phyloP scores from a whole-genome alignment of 495 filamentous ascomycete species.

The Hyaloscypha variabilis region DNA sequence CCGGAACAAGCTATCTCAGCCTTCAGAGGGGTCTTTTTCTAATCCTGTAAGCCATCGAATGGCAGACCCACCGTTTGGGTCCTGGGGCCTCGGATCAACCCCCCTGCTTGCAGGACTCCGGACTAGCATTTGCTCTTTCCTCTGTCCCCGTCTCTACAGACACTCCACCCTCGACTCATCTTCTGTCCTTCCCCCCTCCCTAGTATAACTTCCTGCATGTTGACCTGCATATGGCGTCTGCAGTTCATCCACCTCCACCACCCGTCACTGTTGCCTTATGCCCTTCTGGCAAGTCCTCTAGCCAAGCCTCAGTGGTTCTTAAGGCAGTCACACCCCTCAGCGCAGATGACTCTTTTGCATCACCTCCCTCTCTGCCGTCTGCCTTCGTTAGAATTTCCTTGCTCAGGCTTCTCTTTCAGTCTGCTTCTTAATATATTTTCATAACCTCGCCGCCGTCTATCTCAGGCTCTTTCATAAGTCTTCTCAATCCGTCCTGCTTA shows the following conservation, averaged over 20 bases:
- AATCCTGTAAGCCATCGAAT: constrained; percentile 15
- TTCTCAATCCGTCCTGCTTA: constrained; percentile 9
- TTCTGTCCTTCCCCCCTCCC: constrained; percentile 15
- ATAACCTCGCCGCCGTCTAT: constrained; percentile 14
- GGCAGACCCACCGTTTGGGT: constrained; percentile 26
- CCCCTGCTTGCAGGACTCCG: constrained; percentile 22
- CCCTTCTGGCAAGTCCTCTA: constrained; percentile 17
- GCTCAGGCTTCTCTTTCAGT: constrained; percentile 32
- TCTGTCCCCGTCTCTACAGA: constrained; percentile 6
- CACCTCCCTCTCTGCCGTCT: constrained; percentile 14
- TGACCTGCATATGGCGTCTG: constrained; percentile 29
- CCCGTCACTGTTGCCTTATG: constrained; percentile 29
- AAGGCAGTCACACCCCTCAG: constrained; percentile 33
- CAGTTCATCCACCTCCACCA: constrained; percentile 21
- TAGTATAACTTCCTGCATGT: constrained; percentile 24
- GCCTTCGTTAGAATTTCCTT: constrained; percentile 29
- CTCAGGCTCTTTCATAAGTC: constrained; percentile 17
- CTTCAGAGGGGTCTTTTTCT: constrained; percentile 16
- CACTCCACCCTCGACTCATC: constrained; percentile 27
- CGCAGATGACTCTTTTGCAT: constrained; percentile 33
- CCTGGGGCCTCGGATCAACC: constrained; percentile 10
- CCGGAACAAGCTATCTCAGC: constrained; percentile 29
- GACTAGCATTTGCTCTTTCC: constrained; percentile 19
- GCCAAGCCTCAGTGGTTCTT: constrained; percentile 23
- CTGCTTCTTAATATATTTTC: constrained; percentile 34